A percentile compares a stretch with the other conserved stretches of the same genome.
Evolutionary conservation across 1,284 basidiomycete species (phyloP).

Genomic region (Pascua sp.): DNA sequence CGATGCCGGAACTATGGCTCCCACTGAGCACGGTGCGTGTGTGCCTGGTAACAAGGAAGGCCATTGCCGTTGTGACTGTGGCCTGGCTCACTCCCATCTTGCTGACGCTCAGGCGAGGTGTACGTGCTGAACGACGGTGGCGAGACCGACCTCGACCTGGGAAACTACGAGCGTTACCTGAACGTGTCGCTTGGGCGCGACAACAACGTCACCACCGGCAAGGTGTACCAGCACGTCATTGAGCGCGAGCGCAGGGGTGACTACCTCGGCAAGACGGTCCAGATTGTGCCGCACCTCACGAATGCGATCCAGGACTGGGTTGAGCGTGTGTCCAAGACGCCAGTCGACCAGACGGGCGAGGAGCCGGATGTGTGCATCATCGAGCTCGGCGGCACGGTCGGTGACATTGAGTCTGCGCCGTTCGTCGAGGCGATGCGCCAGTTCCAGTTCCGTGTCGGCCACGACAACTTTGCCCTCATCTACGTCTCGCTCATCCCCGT

Average conservation of each 20-base stretch:
- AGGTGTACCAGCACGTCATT: slow-evolving; percentile 95
- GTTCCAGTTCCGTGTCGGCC: slow-evolving; percentile 97
- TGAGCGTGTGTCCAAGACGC: slow-evolving; percentile 86
- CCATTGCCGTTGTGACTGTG: no score
- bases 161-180: slow-evolving; percentile 97
- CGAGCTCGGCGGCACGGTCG: slow-evolving; percentile 95
- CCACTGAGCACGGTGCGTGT: slow-evolving; percentile 87
- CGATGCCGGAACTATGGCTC: slow-evolving; percentile 98
- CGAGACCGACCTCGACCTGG: slow-evolving; percentile 95
- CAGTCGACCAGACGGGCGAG: slow-evolving; percentile 90
- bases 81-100: no score
- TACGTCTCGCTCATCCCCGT: slow-evolving; percentile 98
- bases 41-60: neutral
- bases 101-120: slow-evolving; percentile 70
- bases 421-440: slow-evolving; percentile 99
- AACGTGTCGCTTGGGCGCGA: slow-evolving; percentile 90
- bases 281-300: slow-evolving; percentile 97
- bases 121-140: slow-evolving; percentile 98
- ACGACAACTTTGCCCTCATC: slow-evolving; percentile 95
- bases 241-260: slow-evolving; percentile 96
- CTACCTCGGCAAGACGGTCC: slow-evolving; percentile 95
- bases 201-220: slow-evolving; percentile 98
- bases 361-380: slow-evolving; percentile 96
- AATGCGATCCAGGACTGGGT: slow-evolving; percentile 99
- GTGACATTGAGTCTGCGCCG: slow-evolving; percentile 93